Evolutionary conservation across 208 protist genomes (phyloP).

Genomic region (Paratrypanosoma confusum): DNA sequence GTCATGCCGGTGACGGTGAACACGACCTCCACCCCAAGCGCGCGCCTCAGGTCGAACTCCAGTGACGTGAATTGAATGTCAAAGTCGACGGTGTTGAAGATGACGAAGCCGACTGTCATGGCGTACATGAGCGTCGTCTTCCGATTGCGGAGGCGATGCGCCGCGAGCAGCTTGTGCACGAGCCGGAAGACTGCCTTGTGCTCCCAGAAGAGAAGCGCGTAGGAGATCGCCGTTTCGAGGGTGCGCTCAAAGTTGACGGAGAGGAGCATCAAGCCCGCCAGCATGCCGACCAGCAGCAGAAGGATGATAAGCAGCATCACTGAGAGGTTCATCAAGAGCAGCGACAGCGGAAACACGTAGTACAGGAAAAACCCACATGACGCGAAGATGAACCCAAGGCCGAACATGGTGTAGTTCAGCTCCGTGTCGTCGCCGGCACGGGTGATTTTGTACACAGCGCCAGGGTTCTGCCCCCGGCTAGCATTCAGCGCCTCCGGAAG

Average conservation of each 20-base stretch:
- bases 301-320: conserved; percentile 94
- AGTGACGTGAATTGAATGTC: conserved; percentile 59
- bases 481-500: conserved; percentile 83
- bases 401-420: conserved; percentile 27
- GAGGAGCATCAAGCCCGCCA: conserved; percentile 83
- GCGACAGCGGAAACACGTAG: conserved; percentile 84
- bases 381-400: conserved; percentile 40
- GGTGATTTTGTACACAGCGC: conserved; percentile 63
- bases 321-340: conserved; percentile 76
- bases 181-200: conserved; percentile 41
- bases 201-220: conserved; percentile 87
- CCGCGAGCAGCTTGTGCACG: conserved; percentile 85
- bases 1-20: background rate
- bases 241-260: conserved; percentile 85
- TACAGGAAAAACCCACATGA: conserved; percentile 84
- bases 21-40: conserved; percentile 22
- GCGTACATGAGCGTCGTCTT: conserved; percentile 95
- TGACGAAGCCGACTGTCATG: conserved; percentile 85
- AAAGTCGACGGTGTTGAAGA: conserved; percentile 88
- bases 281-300: conserved; percentile 76
- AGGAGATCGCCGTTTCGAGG: conserved; percentile 30
- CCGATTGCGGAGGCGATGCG: conserved; percentile 86
- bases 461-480: conserved; percentile 38
- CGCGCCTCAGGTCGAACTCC: conserved; percentile 10
- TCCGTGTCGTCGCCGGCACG: conserved; percentile 15